Percentiles rank a stretch among this genome's conserved stretches.
phyloP scores from a whole-genome alignment of 176 grass and related monocot genomes.

The Aegilops umbellulata region DNA sequence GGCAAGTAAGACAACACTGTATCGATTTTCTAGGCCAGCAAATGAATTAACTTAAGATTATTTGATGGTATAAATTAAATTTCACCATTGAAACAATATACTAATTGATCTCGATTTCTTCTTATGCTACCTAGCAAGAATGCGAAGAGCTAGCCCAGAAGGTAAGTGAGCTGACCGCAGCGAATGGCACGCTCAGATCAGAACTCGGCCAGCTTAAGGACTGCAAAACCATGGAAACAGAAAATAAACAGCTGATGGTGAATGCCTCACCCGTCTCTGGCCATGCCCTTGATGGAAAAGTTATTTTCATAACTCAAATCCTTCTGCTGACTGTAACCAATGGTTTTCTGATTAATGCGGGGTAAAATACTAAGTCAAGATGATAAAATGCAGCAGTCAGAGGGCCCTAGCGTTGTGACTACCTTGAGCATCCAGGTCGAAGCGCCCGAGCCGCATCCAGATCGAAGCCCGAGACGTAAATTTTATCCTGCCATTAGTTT shows the following conservation, averaged over 20 bases:
- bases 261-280: not conserved
- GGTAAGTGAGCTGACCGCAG: conserved; percentile 40
- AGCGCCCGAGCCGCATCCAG: conserved; percentile 8
- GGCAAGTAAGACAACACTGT: no score
- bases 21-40: no score
- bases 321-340: not conserved
- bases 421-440: conserved; percentile 37
- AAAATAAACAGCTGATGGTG: conserved; percentile 61
- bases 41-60: no score
- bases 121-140: conserved; percentile 58
- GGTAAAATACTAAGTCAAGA: conserved; percentile 29
- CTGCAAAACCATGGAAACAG: no score
- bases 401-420: conserved; percentile 22
- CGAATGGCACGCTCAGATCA: conserved; percentile 33
- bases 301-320: not conserved
- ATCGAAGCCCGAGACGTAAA: no score
- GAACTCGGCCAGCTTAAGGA: conserved; percentile 56
- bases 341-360: not conserved
- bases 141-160: conserved; percentile 63
- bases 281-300: not conserved
- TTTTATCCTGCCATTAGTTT: no score
- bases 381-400: conserved; percentile 22
- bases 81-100: no score
- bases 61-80: no score
- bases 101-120: not conserved